Conservation (phyloP, 495 filamentous ascomycete species). For the Apiosordaria backusii region DNA sequence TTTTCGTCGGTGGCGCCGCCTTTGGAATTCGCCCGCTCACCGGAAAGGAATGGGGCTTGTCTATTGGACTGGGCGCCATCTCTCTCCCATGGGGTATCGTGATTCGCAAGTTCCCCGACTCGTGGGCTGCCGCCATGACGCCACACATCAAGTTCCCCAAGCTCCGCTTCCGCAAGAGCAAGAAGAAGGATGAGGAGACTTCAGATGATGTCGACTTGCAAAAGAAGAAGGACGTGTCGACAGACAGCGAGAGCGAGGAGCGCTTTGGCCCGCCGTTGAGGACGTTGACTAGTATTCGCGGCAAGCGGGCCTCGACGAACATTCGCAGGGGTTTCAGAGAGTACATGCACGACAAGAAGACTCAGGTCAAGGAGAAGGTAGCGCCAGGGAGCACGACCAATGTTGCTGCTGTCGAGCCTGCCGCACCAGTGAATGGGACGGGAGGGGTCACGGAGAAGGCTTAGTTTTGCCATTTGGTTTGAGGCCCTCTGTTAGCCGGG, state of each 20-base stretch:
- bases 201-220: background rate
- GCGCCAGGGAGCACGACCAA: conserved; percentile 6
- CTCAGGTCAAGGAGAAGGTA: conserved; percentile 22
- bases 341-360: conserved; percentile 33
- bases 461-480: background rate
- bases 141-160: conserved; percentile 20
- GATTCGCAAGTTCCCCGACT: conserved; percentile 60
- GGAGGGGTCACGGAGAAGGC: background rate
- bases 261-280: conserved; percentile 19
- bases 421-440: background rate
- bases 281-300: conserved; percentile 24
- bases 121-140: conserved; percentile 22
- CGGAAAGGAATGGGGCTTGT: conserved; percentile 71
- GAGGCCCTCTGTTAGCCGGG: background rate
- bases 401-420: background rate
- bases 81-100: conserved; percentile 68
- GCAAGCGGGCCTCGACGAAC: conserved; percentile 23
- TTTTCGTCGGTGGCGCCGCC: conserved; percentile 68
- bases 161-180: conserved; percentile 19
- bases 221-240: background rate
- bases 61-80: conserved; percentile 63
- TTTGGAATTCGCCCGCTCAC: conserved; percentile 60
- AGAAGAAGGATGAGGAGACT: conserved; percentile 10
- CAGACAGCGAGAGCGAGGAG: conserved; percentile 12
- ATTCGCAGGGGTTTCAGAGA: conserved; percentile 26